Conservation (phyloP, 352 stramenopile genomes). For the Peronospora farinosa region DNA sequence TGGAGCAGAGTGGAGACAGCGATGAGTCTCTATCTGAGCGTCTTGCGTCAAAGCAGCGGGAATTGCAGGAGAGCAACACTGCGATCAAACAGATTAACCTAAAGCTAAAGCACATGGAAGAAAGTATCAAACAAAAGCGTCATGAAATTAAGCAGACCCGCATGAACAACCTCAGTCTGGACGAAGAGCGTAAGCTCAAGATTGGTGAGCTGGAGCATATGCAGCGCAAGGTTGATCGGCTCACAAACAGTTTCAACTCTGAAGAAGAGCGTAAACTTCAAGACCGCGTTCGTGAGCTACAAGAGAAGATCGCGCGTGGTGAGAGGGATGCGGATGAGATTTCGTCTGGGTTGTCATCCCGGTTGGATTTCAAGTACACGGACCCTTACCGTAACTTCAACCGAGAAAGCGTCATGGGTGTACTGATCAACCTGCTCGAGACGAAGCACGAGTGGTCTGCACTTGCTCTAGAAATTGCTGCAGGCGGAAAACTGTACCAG, state of each 20-base stretch:
- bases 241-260: constrained; percentile 70
- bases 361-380: constrained; percentile 94
- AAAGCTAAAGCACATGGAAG: constrained; percentile 90
- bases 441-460: constrained; percentile 91
- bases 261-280: constrained; percentile 65
- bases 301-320: constrained; percentile 56
- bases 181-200: constrained; percentile 63
- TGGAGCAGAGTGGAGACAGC: constrained; percentile 66
- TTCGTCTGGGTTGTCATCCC: constrained; percentile 89
- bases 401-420: constrained; percentile 93
- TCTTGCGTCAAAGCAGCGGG: constrained; percentile 68
- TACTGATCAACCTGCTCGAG: constrained; percentile 94
- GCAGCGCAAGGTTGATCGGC: constrained; percentile 40
- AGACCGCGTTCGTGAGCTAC: constrained; percentile 48
- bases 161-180: constrained; percentile 67
- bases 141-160: constrained; percentile 61
- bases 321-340: constrained; percentile 90
- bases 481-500: constrained; percentile 97
- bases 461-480: constrained; percentile 96
- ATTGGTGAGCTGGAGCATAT: constrained; percentile 59
- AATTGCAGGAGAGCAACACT: constrained; percentile 74
- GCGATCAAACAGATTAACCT: constrained; percentile 88
- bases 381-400: constrained; percentile 94
- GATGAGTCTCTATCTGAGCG: constrained; percentile 74
- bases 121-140: constrained; percentile 77